Evolutionary conservation across 106 monocot genomes (phyloP).

Genomic region (Xerophyta viscosa): DNA sequence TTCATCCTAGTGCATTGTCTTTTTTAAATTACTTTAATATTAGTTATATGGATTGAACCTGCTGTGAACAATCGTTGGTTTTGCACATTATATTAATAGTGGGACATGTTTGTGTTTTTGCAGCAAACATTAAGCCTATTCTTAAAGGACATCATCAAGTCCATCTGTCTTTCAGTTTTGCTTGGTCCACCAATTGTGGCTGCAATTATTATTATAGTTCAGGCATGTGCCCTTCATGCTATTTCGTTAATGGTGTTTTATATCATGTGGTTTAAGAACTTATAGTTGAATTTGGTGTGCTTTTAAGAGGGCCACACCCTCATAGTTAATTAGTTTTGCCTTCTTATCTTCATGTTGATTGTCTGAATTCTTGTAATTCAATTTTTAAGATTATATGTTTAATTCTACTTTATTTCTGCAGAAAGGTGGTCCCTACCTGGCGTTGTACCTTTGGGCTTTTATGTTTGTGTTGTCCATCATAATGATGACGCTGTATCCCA

Average conservation of each 20-base stretch:
- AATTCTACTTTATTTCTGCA: constrained; percentile 20
- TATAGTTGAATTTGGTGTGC: too few relatives aligned
- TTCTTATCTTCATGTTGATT: neutral
- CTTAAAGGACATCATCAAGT: constrained; percentile 84
- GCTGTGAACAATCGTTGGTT: too few relatives aligned
- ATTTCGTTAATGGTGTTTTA: too few relatives aligned
- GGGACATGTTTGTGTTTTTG: too few relatives aligned
- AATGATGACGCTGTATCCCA: constrained; percentile 92
- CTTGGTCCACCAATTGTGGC: constrained; percentile 92
- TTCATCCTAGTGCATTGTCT: constrained; percentile 14
- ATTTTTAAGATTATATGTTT: too few relatives aligned
- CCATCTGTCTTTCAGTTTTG: constrained; percentile 60
- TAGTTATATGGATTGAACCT: too few relatives aligned
- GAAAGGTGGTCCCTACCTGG: constrained; percentile 98
- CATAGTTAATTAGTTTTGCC: neutral
- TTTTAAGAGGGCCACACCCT: too few relatives aligned
- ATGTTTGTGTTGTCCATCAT: constrained; percentile 85
- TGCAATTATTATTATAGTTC: constrained; percentile 80
- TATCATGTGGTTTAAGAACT: too few relatives aligned
- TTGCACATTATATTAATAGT: too few relatives aligned
- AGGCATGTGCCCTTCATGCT: constrained; percentile 39
- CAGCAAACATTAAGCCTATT: constrained; percentile 97
- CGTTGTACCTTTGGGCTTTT: constrained; percentile 95
- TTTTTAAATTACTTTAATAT: constrained; percentile 1
- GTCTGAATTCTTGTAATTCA: too few relatives aligned